Evolutionary conservation across 768 basidiomycete genomes (phyloP), one percentile per base, ranked within the genome.

Genomic region (Clitopilus hobsonii): DNA sequence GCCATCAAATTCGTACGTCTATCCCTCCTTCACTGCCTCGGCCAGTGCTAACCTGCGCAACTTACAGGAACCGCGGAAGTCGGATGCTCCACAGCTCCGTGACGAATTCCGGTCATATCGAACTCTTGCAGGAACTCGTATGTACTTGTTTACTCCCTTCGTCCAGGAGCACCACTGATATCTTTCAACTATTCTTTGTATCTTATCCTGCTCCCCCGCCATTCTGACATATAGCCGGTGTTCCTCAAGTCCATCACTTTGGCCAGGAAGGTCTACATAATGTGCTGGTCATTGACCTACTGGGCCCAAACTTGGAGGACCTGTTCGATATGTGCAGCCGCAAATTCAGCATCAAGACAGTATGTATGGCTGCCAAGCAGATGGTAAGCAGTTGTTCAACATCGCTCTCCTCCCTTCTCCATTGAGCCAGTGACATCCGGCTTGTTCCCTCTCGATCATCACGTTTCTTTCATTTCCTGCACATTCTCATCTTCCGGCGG

Each of bases 251-350:
- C 25, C 94, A 98, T 73, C 90, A 99, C 77, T 99, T 98, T 65
- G 96, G 96, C 49, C 94, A 97, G 70, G 96, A 99, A 72, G 97
- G 96, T 13, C 80, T 98, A 38, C 97, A 99, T 75, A 99, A 99
- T 70, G 92, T 91, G 54, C 83, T 92, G 49, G 90, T 91, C 68
- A 91, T 95, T 57, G 96, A 99, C 74, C 79, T 99, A 26, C 80
- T 99, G 13, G 97, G 96, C n/a, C 96, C 96, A 20, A 96, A 94
- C 63, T 75, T 99, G 41, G 96, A 99, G 73, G 96, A 99, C 67
- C 80, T 99, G 28, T 98, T 99, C 67, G 96, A 98, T 72, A 94
- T 97, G 93, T 98, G 95, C 68, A 85, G 88, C n/a, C 88, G 96
- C 61, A 98, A 98, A 74, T 99, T 98, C 74, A 84, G 84, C 52